Percentiles rank a stretch among this genome's conserved stretches.
Evolutionary conservation across 495 filamentous ascomycete genomes (phyloP).

Genomic region (Aspergillus nanangensis): DNA sequence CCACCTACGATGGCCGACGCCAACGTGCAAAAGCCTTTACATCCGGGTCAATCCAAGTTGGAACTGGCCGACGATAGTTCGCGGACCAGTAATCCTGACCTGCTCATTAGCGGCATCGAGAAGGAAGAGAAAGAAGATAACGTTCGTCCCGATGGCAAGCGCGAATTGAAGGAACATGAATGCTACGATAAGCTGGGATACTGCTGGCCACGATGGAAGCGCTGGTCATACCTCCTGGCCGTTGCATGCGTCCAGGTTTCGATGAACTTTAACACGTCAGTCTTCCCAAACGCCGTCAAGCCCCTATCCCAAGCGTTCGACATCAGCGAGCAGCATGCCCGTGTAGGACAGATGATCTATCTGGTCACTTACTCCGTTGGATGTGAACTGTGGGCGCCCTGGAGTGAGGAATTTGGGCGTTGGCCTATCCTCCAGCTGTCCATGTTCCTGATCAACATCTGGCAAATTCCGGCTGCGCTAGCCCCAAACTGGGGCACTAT

Average conservation of each 20-base stretch:
- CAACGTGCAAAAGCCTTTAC: neutral
- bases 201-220: slow-evolving; percentile 59
- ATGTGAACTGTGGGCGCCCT: slow-evolving; percentile 77
- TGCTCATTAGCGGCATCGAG: neutral
- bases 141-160: slow-evolving; percentile 36
- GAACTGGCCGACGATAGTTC: neutral
- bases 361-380: slow-evolving; percentile 71
- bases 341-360: slow-evolving; percentile 63
- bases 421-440: slow-evolving; percentile 66
- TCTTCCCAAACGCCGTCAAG: slow-evolving; percentile 37
- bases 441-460: slow-evolving; percentile 68
- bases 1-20: neutral
- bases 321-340: slow-evolving; percentile 59
- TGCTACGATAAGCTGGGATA: slow-evolving; percentile 63
- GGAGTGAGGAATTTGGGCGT: slow-evolving; percentile 72
- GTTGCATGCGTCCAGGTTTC: slow-evolving; percentile 72
- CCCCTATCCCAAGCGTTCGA: slow-evolving; percentile 57
- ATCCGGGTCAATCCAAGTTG: neutral
- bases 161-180: slow-evolving; percentile 60
- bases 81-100: neutral
- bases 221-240: slow-evolving; percentile 67
- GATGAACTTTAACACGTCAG: slow-evolving; percentile 63
- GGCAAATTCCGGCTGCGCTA: slow-evolving; percentile 62
- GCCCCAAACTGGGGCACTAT: slow-evolving; percentile 65
- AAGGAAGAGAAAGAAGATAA: neutral